These are phyloP conservation scores for Dactylonectria macrodidyma DNA, from an alignment of 2,329 filamentous ascomycete genomes.

Conservation along the genomic window DNA sequence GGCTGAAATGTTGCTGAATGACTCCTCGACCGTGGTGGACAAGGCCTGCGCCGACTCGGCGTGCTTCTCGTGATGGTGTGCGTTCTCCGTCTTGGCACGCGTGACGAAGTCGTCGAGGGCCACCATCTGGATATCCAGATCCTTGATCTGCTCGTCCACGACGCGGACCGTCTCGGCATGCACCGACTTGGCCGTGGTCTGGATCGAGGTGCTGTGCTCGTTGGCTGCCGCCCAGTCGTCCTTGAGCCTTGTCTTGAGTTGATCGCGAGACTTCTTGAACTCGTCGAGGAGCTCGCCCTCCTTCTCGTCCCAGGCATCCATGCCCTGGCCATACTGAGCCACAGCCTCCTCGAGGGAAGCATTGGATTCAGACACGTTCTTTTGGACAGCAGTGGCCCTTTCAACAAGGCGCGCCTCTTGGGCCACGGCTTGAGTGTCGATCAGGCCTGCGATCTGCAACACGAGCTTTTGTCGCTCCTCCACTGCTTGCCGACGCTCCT, in stretches of 20 bases:
- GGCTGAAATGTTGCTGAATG: conserved; percentile 78
- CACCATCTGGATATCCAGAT: conserved; percentile 90
- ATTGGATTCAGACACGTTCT: conserved; percentile 75
- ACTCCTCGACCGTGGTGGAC: conserved; percentile 78
- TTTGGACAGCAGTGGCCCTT: conserved; percentile 74
- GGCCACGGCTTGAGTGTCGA: conserved; percentile 80
- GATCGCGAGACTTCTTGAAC: conserved; percentile 81
- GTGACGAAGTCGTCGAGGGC: conserved; percentile 92
- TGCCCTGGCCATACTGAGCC: conserved; percentile 76
- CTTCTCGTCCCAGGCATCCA: conserved; percentile 81
- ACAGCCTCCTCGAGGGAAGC: conserved; percentile 76
- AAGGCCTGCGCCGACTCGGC: conserved; percentile 76
- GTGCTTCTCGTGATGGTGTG: conserved; percentile 81
- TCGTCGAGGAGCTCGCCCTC: conserved; percentile 79
- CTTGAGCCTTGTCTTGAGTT: conserved; percentile 85
- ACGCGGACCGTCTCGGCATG: conserved; percentile 92
- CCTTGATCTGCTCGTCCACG: conserved; percentile 89
- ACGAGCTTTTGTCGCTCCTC: conserved; percentile 83
- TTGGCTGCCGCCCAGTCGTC: conserved; percentile 88
- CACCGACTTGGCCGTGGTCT: conserved; percentile 86
- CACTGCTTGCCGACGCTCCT: conserved; percentile 81
- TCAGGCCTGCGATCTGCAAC: conserved; percentile 81
- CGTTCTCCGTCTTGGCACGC: conserved; percentile 85
- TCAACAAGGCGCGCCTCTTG: conserved; percentile 81
- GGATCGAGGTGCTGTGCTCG: conserved; percentile 86